Evolutionary conservation across 192 early-diverging fungal genomes (phyloP), one percentile per base, ranked within the genome.

Genomic region (Backusella westeae): DNA sequence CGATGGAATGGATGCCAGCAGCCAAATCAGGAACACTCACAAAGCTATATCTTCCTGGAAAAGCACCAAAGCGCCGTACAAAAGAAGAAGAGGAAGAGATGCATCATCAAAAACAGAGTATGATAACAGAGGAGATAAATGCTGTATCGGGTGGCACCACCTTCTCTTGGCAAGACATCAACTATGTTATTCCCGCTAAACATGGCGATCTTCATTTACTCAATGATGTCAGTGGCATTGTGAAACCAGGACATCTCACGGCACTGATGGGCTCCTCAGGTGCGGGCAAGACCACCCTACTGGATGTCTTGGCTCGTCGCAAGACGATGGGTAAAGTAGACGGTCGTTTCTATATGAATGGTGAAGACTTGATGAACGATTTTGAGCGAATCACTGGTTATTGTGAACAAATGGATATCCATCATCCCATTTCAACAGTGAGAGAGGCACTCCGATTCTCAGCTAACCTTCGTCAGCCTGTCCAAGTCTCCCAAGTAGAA

Each of bases 351-450:
- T 87, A 90, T 73, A 87, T 95, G 75, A 89, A 91, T 82, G 89
- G 89, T 63, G 82, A 83, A 69, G 78, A 83, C 32, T 81, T 86
- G 52, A 76, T 74, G 39, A 26, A 29, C 39, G 89, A 89, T 76
- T 91, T 92, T 83, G 87, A 89, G 71, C 88, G 91, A 38, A 85
- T 89, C 41, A 90, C 91, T 23, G 91, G 91, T 14, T 96, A 95
- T 81, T 91, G 90, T 79, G 95, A 96, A 79, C 95, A 96, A 80
- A 88, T 93, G 78, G 93, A 93, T 66, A 89, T 94, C 21, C 94
- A 92, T 73, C 87, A 89, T 72, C 90, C 91, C 15, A 79, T 90
- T 42, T 81, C 84, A 42, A 97, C 94, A 23, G 90, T 93, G 39
- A 89, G 90, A 26, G 93, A 96, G 78, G 89, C 89, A 17, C 87